Evolutionary conservation across 2,329 filamentous ascomycete species (phyloP).

Genomic region (Colletotrichum sp.): DNA sequence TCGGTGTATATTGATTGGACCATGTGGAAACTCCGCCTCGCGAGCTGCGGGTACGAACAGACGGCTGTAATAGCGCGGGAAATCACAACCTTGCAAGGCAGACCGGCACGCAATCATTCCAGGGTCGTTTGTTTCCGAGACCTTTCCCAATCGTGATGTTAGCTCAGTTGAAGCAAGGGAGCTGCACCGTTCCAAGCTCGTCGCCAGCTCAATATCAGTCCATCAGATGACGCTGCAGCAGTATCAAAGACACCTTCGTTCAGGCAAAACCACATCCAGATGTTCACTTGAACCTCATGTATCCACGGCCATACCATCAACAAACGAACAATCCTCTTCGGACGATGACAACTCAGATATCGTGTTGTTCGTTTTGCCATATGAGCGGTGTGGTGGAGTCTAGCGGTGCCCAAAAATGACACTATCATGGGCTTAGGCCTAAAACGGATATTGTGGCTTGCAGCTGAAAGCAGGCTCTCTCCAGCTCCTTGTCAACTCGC

Average conservation of each 20-base stretch:
- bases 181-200: background rate
- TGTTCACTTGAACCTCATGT: background rate
- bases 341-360: background rate
- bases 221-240: background rate
- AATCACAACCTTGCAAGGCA: constrained; percentile 8
- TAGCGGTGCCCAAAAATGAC: constrained; percentile 5
- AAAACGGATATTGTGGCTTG: constrained; percentile 18
- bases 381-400: constrained; percentile 16
- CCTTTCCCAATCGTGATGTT: background rate
- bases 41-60: background rate
- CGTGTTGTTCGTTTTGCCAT: background rate
- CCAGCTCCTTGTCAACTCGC: constrained; percentile 8
- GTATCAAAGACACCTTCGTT: background rate
- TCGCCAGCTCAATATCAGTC: background rate
- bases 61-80: background rate
- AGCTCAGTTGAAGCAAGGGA: background rate
- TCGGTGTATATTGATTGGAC: background rate
- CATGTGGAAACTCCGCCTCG: background rate
- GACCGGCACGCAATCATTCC: background rate
- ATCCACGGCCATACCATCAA: background rate
- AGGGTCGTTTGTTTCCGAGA: background rate
- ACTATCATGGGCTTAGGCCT: constrained; percentile 17
- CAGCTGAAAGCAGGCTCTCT: constrained; percentile 17
- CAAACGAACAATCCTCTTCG: background rate
- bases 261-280: background rate